Evolutionary conservation across 1,139 yeast species (phyloP).

Genomic region (Hemisphaericaspora lyxosophila): DNA sequence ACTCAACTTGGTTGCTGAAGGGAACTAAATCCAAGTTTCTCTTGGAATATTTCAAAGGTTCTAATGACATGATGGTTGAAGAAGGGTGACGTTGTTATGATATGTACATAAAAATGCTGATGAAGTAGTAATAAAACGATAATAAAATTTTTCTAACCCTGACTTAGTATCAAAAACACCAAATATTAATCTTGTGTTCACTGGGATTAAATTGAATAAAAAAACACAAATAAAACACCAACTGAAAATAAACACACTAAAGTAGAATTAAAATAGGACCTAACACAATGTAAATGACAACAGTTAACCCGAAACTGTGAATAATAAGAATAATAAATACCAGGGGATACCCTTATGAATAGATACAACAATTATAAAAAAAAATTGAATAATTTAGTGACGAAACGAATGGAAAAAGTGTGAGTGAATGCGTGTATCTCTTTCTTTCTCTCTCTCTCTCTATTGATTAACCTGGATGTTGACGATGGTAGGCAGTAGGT

Average conservation of each 20-base stretch:
- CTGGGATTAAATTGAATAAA: background rate
- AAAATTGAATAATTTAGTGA: background rate
- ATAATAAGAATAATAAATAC: too few species aligned
- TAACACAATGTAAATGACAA: background rate
- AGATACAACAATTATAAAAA: too few species aligned
- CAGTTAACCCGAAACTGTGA: background rate
- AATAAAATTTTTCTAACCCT: background rate
- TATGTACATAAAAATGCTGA: background rate
- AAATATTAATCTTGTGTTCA: background rate
- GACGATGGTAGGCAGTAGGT: too few species aligned
- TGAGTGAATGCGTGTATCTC: too few species aligned
- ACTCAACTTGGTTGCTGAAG: constrained; percentile 31
- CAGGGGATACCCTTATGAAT: background rate
- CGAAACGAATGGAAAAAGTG: background rate
- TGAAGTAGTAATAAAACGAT: too few species aligned
- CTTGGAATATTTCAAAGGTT: constrained; percentile 21
- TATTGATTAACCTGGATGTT: too few species aligned
- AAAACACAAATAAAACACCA: background rate
- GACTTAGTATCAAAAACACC: background rate
- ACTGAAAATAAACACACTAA: background rate
- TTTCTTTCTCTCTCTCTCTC: too few species aligned
- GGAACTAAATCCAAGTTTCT: constrained; percentile 30
- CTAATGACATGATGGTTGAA: constrained; percentile 6
- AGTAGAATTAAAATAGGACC: background rate
- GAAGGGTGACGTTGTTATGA: constrained; percentile 7